A percentile compares a stretch with the other conserved stretches of the same genome.
These are phyloP conservation scores for Lignosus rhinocerotis DNA, from an alignment of 1,284 basidiomycete genomes.

Conservation along the genomic window DNA sequence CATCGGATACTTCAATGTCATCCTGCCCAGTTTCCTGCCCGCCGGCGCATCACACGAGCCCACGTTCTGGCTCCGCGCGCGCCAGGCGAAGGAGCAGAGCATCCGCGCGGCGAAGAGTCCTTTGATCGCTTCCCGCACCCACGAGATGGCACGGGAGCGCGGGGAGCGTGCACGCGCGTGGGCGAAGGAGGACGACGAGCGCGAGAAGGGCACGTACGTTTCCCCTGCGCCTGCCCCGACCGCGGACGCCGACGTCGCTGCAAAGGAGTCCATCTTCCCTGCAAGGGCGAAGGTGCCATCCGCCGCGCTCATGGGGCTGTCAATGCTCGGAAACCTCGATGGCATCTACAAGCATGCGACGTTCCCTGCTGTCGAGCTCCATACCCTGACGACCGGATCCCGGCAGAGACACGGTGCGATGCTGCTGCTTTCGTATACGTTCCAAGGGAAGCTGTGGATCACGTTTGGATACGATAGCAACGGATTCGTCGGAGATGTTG, in stretches of 20 bases:
- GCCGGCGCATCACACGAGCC: constrained; percentile 35
- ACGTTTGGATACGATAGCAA: constrained; percentile 76
- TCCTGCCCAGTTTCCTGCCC: constrained; percentile 70
- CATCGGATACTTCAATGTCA: constrained; percentile 78
- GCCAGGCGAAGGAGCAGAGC: constrained; percentile 66
- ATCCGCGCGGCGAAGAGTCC: constrained; percentile 58
- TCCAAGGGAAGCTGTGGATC: constrained; percentile 69
- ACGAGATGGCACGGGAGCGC: constrained; percentile 64
- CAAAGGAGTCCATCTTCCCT: constrained; percentile 29
- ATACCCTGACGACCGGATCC: constrained; percentile 75
- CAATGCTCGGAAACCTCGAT: constrained; percentile 78
- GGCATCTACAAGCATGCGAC: constrained; percentile 68
- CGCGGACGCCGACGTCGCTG: constrained; percentile 5
- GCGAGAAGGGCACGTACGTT: constrained; percentile 44
- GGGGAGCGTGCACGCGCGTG: constrained; percentile 59
- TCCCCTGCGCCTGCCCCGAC: constrained; percentile 35
- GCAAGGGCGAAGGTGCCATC: constrained; percentile 42
- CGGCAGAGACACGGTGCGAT: constrained; percentile 72
- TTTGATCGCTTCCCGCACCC: constrained; percentile 58
- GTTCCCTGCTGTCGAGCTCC: constrained; percentile 57
- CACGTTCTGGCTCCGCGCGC: constrained; percentile 77
- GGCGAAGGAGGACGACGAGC: constrained; percentile 74
- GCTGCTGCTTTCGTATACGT: constrained; percentile 77
- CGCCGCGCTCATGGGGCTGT: constrained; percentile 69
- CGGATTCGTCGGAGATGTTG: constrained; percentile 60